Percentiles rank a stretch among this genome's conserved stretches.
Evolutionary conservation across 768 basidiomycete genomes (phyloP).

Genomic region (Pluteus cervinus): DNA sequence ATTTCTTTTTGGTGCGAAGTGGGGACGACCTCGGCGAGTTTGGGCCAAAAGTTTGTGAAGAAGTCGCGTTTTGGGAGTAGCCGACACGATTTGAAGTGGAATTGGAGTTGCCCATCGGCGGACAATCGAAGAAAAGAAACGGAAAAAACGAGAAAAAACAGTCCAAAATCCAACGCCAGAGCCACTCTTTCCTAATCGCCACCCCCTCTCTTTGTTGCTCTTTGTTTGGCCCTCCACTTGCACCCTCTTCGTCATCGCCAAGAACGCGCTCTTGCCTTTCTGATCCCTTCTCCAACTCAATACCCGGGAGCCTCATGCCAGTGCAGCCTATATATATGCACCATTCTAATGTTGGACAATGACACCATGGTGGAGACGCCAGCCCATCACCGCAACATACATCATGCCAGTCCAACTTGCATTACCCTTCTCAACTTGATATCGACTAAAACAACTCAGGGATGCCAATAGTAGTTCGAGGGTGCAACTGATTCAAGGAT

Average conservation of each 20-base stretch:
- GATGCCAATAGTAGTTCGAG: no score
- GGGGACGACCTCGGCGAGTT: conserved; percentile 34
- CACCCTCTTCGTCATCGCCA: not conserved
- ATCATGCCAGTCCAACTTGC: no score
- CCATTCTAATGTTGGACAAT: no score
- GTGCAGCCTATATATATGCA: no score
- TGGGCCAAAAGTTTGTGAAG: conserved; percentile 3
- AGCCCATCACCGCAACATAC: no score
- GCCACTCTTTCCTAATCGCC: conserved; percentile 3
- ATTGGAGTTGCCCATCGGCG: conserved; percentile 15
- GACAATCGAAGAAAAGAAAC: not conserved
- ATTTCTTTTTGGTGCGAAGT: conserved; percentile 62
- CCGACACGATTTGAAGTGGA: no score
- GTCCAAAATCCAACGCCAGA: not conserved
- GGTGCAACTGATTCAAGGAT: no score
- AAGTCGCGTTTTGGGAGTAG: conserved; percentile 6
- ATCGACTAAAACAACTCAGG: no score
- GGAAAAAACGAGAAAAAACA: not conserved
- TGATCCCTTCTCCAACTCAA: not conserved
- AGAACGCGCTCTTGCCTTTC: not conserved
- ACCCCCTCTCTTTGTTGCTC: not conserved
- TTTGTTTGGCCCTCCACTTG: conserved; percentile 2
- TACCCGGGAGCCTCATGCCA: not conserved
- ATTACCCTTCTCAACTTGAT: no score
- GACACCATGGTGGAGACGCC: no score